Evolutionary conservation across 1,139 yeast genomes (phyloP), one percentile per base, ranked within the genome.

Genomic region (Sugiyamaella sp.): DNA sequence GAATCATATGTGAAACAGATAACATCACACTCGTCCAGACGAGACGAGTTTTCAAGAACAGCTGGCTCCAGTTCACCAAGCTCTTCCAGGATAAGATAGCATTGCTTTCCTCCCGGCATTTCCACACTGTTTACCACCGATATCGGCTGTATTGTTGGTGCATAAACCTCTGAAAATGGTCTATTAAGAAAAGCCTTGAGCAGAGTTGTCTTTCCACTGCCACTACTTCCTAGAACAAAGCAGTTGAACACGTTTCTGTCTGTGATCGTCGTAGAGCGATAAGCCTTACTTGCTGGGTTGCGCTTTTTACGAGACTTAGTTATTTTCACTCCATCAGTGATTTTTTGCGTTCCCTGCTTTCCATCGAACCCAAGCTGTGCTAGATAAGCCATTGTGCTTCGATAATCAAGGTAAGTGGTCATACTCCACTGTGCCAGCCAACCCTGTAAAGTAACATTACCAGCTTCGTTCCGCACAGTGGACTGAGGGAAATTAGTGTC

Each of bases 401-500:
- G 82, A 66, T 87, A 84, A 63, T 90, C 96, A 38, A 93, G 73
- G 63, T 84, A 89, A 0, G 98, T 91, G 0, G 97, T 89, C 85
- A 93, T 85, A 62, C 93, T 86, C 99, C 99, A 93, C 65, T 93
- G 98, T 0, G 99, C 98, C 43, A 93, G 72, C 99, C 99, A 93
- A 1, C 99, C 99, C 72, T 93, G 98, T 29, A 93, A 71, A 0
- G 98, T 89, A 2, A 93, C 93, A 66, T 84, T 81, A 0, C 97
- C 97, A 58, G 83, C 84, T 60, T 89, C 97, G 66, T 90, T 91
- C 54, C 96, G 81, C 1, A 91, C 97, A 4, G 95, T 87, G 1
- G 95, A 82, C 21, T 80, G 75, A 0, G 99, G 99, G 64, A 93
- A 93, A 61, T 85, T 85, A 1, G 89, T 80, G 29, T 88, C 93